These are phyloP conservation scores for Diplocarpon rosae DNA, from an alignment of 2,329 filamentous ascomycete genomes.

Conservation along the genomic window DNA sequence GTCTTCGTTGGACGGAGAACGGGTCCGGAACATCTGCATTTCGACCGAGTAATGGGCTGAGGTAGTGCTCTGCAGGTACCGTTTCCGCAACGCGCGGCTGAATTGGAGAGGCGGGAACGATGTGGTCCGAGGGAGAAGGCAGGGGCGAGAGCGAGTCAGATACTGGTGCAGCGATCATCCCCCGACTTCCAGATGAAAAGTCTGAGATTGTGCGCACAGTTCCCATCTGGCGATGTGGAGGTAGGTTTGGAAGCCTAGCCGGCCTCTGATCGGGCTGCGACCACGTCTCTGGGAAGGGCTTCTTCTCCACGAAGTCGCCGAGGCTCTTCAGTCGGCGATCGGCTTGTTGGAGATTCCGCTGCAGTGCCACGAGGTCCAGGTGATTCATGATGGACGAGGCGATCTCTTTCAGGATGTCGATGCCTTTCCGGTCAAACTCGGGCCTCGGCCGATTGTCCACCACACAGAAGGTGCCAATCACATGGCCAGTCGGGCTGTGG, in stretches of 20 bases:
- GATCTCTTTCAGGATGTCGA: constrained; percentile 44
- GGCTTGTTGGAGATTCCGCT: constrained; percentile 37
- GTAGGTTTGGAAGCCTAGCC: no score
- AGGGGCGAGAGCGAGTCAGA: no score
- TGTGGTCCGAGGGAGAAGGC: no score
- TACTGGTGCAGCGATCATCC: no score
- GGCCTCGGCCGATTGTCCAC: constrained; percentile 43
- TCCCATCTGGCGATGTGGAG: no score
- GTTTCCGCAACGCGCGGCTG: no score
- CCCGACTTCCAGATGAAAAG: no score
- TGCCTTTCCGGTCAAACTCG: constrained; percentile 36
- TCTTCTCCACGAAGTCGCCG: constrained; percentile 37
- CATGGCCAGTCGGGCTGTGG: constrained; percentile 19
- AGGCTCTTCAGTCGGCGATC: constrained; percentile 42
- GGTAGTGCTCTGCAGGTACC: no score
- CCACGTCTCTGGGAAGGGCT: background rate
- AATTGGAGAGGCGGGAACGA: no score
- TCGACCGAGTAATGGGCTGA: no score
- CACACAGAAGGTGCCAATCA: constrained; percentile 49
- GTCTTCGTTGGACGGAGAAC: background rate
- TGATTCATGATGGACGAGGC: constrained; percentile 46
- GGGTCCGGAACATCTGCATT: no score
- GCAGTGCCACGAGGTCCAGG: constrained; percentile 38
- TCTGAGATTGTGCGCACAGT: no score
- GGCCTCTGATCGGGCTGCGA: background rate